Percentiles rank a stretch among this genome's conserved stretches.
Evolutionary conservation across 2,329 filamentous ascomycete genomes (phyloP).

Genomic region (Fusarium sp.): DNA sequence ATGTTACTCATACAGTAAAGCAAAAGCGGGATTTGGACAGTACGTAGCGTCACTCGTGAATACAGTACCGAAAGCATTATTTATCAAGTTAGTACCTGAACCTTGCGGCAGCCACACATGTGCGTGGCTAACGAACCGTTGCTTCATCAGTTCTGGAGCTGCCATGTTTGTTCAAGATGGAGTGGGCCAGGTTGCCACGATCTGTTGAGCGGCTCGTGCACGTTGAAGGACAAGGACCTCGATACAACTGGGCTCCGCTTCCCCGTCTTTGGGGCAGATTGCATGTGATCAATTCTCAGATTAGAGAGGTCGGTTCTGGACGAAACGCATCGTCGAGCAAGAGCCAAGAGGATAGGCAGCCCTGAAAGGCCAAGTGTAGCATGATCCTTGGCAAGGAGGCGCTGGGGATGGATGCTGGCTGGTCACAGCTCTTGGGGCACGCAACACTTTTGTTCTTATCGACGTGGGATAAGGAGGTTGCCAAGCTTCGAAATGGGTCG

Average conservation of each 20-base stretch:
- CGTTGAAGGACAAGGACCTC: constrained; percentile 1
- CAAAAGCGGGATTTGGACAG: constrained; percentile 7
- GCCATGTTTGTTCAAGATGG: constrained; percentile 28
- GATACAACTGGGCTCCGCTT: constrained; percentile 27
- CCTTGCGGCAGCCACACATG: constrained; percentile 10
- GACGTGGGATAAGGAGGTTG: not conserved
- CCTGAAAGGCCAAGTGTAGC: not conserved
- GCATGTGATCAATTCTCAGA: constrained; percentile 15
- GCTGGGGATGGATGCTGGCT: not conserved
- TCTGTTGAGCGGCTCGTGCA: constrained; percentile 22
- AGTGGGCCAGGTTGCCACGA: constrained; percentile 8
- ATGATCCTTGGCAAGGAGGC: not conserved
- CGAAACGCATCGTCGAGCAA: not conserved
- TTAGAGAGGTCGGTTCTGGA: not conserved
- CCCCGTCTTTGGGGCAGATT: constrained; percentile 15
- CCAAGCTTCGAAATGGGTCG: not conserved
- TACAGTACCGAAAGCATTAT: not conserved
- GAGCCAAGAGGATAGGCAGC: constrained; percentile 8
- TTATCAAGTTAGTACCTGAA: not conserved
- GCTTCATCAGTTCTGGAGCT: constrained; percentile 16
- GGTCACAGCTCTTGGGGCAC: not conserved
- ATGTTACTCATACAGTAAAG: not conserved
- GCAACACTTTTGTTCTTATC: not conserved
- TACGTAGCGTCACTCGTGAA: not conserved
- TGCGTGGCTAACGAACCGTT: not conserved